phyloP scores from a whole-genome alignment of 208 protist genomes.

The Leptomonas seymouri region DNA sequence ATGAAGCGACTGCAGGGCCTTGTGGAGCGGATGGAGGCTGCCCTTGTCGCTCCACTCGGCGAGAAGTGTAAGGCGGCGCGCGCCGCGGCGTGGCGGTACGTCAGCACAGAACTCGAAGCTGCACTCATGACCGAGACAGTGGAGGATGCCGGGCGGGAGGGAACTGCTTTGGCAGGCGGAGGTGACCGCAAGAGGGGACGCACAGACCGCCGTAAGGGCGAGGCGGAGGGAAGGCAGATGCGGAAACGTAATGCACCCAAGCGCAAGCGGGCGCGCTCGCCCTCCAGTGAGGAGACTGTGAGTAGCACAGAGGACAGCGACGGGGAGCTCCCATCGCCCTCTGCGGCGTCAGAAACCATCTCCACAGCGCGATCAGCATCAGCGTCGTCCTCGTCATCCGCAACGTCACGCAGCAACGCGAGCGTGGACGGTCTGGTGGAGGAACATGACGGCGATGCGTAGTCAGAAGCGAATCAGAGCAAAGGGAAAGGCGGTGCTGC shows the following conservation, averaged over 20 bases:
- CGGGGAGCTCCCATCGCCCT: not conserved
- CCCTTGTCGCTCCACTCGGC: not conserved
- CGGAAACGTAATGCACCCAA: not conserved
- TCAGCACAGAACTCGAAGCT: conserved; percentile 12
- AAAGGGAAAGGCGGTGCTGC: too few species aligned
- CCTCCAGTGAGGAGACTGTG: not conserved
- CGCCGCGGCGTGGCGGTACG: not conserved
- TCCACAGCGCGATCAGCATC: not conserved
- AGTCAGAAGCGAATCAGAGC: not conserved
- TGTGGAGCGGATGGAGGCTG: conserved; percentile 6
- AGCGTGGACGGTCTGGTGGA: not conserved
- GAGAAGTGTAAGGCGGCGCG: not conserved
- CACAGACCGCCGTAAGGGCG: not conserved
- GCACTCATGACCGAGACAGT: conserved; percentile 19
- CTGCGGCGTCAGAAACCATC: not conserved
- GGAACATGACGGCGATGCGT: not conserved
- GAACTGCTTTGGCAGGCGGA: not conserved
- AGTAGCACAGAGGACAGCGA: not conserved
- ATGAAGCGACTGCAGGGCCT: conserved; percentile 7
- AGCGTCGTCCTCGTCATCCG: conserved; percentile 1
- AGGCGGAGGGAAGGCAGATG: not conserved
- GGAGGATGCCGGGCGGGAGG: not conserved
- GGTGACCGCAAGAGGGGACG: not conserved
- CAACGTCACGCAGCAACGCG: not conserved
- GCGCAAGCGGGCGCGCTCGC: conserved; percentile 14